Base-by-base conservation (phyloP, 1,284 basidiomycete species). In the Marasmius tenuissimus region DNA sequence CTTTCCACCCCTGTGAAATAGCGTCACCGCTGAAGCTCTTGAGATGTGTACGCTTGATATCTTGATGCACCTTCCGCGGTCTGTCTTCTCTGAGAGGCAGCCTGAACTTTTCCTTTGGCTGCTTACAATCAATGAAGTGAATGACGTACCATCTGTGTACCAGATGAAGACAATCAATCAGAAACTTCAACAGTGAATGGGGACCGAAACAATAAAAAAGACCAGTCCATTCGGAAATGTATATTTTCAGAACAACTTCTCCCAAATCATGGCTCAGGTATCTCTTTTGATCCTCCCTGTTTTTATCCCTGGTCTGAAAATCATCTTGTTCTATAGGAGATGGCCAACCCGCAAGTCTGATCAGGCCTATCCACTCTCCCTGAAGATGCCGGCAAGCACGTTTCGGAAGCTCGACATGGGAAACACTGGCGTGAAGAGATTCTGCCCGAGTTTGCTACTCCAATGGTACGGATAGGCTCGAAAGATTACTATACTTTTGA, bases 31-130 rank as follows among this genome's bases (percentile, higher is more conserved):
- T 11, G 12, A 22, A 16, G 39, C 39, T 9, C 45, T 12, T 55
- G 11, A 76, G 74, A 69, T 71, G 2, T 75, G 73, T 52, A 70
- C 72, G 1, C 60, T 77, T 0, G 73, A 77, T 51, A 67, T 75
- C 9, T 47, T 76, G 0, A 74, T 72, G 69, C 74, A 76, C 57
- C 67, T 77, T 0, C 75, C 75, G 1, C 68, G 70, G 1, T 76
- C 75, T 0, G 69, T 71, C 3, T 76, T 76, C 49, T 76, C 73
- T 0, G 62, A 71, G 1, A 61, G 65, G 2, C 73, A 76, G 53
- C 65, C 74, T 4, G 74, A 75, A 39, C 57, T 76, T 0, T 69
- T 77, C 33, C 63, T 72, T 0, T 77, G 73, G 74, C 59, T 74
- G 1, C 62, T 76, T 9, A 56, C 58, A 6, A 64, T 71, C 9